Conservation (phyloP, 352 stramenopile genomes). For the Globisporangium recalcitrans region DNA sequence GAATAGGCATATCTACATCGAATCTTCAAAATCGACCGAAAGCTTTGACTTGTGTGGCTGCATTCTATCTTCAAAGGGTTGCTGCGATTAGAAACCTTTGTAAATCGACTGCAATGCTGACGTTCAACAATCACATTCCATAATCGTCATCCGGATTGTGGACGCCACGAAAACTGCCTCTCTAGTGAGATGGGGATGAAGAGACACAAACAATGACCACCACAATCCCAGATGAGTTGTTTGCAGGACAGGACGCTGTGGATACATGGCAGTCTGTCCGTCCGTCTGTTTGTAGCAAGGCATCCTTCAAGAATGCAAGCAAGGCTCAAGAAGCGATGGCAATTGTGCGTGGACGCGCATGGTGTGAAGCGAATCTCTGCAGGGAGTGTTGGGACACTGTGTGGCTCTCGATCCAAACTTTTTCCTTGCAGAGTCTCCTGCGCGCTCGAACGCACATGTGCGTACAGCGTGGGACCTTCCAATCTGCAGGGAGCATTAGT, state of each 20-base stretch:
- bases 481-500: not conserved
- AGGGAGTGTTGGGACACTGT: no score
- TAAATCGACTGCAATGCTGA: not conserved
- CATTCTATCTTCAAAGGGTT: not conserved
- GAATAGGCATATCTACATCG: not conserved
- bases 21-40: not conserved
- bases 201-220: not conserved
- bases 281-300: not conserved
- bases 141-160: not conserved
- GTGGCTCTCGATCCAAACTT: no score
- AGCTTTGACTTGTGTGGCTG: not conserved
- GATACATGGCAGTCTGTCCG: not conserved
- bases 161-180: constrained; percentile 5
- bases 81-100: not conserved
- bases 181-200: constrained; percentile 2
- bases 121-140: not conserved
- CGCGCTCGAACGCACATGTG: no score
- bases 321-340: not conserved
- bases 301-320: not conserved
- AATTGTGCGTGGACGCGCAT: not conserved
- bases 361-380: no score
- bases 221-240: not conserved
- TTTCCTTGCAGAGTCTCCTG: not conserved
- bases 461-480: not conserved
- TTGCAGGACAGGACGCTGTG: not conserved